Base-by-base conservation (phyloP, 225 moss, liverwort and hornwort genomes). In the Marchantia paleacea region DNA sequence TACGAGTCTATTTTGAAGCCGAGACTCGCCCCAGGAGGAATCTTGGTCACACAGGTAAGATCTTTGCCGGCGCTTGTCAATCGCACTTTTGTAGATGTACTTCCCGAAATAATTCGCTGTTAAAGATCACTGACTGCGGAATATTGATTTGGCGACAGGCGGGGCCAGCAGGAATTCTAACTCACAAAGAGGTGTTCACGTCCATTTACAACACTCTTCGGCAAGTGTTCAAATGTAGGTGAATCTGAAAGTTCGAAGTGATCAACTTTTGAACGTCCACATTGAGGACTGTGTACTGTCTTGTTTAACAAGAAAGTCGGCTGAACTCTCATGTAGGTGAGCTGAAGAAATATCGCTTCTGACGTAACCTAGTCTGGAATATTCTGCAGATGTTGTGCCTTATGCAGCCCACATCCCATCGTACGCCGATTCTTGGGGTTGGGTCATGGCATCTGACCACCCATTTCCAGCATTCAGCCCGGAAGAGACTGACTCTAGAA, bases 331-430 rank as follows among this genome's bases (percentile, higher is more conserved):
- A 1, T 52, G n/a, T 52, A 52, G 24, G 73, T 47, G 49, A 11
- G 69, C 69, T 39, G 69, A 69, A 69, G 25, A 64, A 13, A 64
- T 8, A 25, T 66, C 66, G n/a, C 0, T 49, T 19, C 18, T 7
- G 47, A 49, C 69, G 14, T 31, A 14, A 16, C 2, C 39, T 49
- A 18, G 22, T 12, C 52, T 11, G 47, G 70, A 70, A 47, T 12
- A 30, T 61, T 69, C 1, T 85, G 83, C 85, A 94, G 94, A 94
- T 83, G 97, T 97, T 26, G 85, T 92, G 55, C 94, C 94, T 8
- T 94, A 97, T 75, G 91, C 93, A 49, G 94, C 94, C 19, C 97
- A 97, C 81, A 92, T 94, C 80, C 97, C 97, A 16, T 97, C 97
- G 7, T 93, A 93, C 82, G 94, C 97, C 39, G 94, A 94, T 84